Evolutionary conservation across 768 basidiomycete genomes (phyloP), one percentile per base, ranked within the genome.

Genomic region (Cystofilobasidium bisporidii): DNA sequence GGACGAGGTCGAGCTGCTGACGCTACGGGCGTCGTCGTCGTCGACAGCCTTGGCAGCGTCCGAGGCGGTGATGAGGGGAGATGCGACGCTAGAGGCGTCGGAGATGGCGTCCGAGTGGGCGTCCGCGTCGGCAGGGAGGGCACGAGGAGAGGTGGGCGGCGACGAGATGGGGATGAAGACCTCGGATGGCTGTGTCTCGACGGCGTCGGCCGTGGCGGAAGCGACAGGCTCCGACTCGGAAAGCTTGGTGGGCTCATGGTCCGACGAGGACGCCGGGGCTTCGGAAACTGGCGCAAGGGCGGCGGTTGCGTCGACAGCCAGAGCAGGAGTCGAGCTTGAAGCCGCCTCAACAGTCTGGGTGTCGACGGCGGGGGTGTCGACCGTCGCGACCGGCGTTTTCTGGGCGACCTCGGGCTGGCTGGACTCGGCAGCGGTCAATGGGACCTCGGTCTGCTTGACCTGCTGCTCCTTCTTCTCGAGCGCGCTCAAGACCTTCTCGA

Each of bases 1-100:
- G 10, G 53, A 2, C 9, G 53, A 56, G 20, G 12, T 56, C 48
- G 48, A 11, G n/a, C 48, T 50, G 48, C 48, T 56, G 26, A 56
- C 53, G 53, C 53, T 56, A 2, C n/a, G 26, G 28, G 53, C 53
- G 28, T 56, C 53, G 28, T 56, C 53, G 30, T 56, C 53, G n/a
- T 53, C 50, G 24, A 26, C 20, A 2, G 9, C 8, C 3, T 43
- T 15, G 43, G 14, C 43, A 4, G 14, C 17, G 20, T 4, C 11
- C 3, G 9, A 10, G 15, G 53, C 17, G 18, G 53, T 17, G 36
- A 36, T 5, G 36, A 36, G 36, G 36, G 20, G 30, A 8, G 28
- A 30, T 3, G n/a, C 12, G 26, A 20, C 28, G 53, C 12, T 36
- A 5, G 36, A 36, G 36, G 6, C 6, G 36, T 36, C 36, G 6